phyloP scores from a whole-genome alignment of 108 stramenopile genomes.

The Licmophora abbreviata region DNA sequence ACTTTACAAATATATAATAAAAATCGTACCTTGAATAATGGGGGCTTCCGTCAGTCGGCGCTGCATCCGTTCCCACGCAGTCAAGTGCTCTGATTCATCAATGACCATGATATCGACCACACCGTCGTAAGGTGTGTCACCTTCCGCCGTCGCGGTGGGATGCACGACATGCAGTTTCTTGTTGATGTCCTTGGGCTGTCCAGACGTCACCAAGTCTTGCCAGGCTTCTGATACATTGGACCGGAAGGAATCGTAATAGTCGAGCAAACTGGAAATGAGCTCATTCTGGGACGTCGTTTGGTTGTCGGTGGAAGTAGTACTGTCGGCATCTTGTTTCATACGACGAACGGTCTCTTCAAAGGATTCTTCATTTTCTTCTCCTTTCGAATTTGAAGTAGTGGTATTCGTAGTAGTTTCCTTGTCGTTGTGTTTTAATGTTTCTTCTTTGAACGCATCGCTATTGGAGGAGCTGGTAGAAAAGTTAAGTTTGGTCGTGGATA shows the following conservation, averaged over 20 bases:
- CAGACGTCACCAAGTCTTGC: slow-evolving; percentile 71
- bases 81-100: slow-evolving; percentile 82
- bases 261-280: slow-evolving; percentile 15
- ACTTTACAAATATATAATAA: slow-evolving; percentile 5
- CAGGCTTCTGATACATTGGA: slow-evolving; percentile 59
- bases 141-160: slow-evolving; percentile 42
- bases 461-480: too few species aligned
- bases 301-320: not conserved
- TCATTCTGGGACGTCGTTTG: slow-evolving; percentile 7
- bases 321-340: not conserved
- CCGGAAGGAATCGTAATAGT: slow-evolving; percentile 27
- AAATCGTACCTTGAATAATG: slow-evolving; percentile 72
- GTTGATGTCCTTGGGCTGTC: slow-evolving; percentile 69
- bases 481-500: too few species aligned
- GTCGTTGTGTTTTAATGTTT: too few species aligned
- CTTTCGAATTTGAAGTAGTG: too few species aligned
- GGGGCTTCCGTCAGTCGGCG: slow-evolving; percentile 86
- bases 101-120: slow-evolving; percentile 85
- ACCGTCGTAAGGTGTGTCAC: slow-evolving; percentile 71
- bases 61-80: slow-evolving; percentile 92
- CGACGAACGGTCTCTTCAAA: slow-evolving; percentile 15
- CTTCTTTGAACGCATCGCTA: too few species aligned
- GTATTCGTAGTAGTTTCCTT: too few species aligned
- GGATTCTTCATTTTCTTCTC: slow-evolving; percentile 6
- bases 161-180: slow-evolving; percentile 48